A percentile compares a stretch with the other conserved stretches of the same genome.
phyloP scores from a whole-genome alignment of 306 rosid genomes.

The Acacia melanoxylon region DNA sequence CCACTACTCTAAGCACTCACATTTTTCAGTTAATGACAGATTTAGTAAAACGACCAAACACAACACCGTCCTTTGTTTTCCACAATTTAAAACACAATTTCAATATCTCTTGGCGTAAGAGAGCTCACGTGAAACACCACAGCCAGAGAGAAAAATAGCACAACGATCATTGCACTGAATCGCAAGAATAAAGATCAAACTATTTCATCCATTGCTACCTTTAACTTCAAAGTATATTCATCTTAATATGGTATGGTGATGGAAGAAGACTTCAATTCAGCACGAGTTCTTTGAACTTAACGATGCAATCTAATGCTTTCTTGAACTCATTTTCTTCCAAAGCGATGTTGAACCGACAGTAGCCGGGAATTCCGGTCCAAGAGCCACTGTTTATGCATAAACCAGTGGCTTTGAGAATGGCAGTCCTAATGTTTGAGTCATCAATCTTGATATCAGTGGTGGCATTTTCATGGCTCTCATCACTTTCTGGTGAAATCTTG shows the following conservation, averaged over 20 bases:
- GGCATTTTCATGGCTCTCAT: slow-evolving; percentile 30
- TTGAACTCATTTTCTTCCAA: slow-evolving; percentile 76
- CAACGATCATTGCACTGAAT: neutral
- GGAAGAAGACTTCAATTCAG: slow-evolving; percentile 30
- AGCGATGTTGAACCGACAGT: slow-evolving; percentile 83
- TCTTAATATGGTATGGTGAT: neutral
- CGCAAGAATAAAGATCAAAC: neutral
- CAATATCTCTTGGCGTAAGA: neutral
- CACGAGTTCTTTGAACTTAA: slow-evolving; percentile 47
- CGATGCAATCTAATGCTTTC: slow-evolving; percentile 74
- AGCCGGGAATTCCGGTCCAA: slow-evolving; percentile 97
- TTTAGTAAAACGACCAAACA: neutral
- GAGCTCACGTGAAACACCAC: neutral
- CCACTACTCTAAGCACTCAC: neutral
- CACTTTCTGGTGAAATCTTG: slow-evolving; percentile 39
- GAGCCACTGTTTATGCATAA: slow-evolving; percentile 90
- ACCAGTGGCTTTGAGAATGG: slow-evolving; percentile 69
- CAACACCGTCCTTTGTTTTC: too few species aligned
- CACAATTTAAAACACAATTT: neutral
- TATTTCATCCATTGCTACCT: neutral
- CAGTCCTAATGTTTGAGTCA: slow-evolving; percentile 74
- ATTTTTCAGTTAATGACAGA: neutral
- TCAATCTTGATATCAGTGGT: slow-evolving; percentile 48
- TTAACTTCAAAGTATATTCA: neutral
- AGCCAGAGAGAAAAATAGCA: neutral